Evolutionary conservation across 2,329 filamentous ascomycete species (phyloP), one percentile per base, ranked within the genome.

Genomic region (Fusarium torreyae): DNA sequence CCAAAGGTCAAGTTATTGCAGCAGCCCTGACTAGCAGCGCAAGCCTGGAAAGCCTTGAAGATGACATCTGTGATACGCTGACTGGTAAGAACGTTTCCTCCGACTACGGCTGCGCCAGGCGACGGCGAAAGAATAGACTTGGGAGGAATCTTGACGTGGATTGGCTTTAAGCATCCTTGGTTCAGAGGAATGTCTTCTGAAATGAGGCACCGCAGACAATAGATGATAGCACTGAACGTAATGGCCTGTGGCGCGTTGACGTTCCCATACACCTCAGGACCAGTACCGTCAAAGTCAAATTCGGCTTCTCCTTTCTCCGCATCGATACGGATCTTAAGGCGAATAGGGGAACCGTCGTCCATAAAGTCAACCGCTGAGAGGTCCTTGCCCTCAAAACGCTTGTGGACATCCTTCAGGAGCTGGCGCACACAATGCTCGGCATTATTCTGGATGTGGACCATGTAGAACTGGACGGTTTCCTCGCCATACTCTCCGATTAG

Each of bases 1-100:
- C 92, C 92, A 74, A 96, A 95, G 0, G 93, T 95, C 10, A 96
- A 84, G 75, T 95, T 96, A 78, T 95, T 95, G 76, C 90, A 93
- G 78, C 92, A 91, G 14, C 93, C 93, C 74, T 95, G 93, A 10
- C 87, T 90, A 14, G 93, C 93, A 5, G 92, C 92, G 67, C 91
- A 94, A 2, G 92, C 93, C 59, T 88, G 85, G 83, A 95, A 95
- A 2, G 92, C 92, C 75, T 92, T 93, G 71, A 83, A 79, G 34
- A 83, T 81, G 42, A 83, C 81, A 55, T 83, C 81, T 2, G 81
- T 83, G 53, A 83, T 81, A 17, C 81, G 78, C 62, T 83, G 81
- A 53, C 78, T 81, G 2, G 81, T 83, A 13, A 83, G 78, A 0
- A 95, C 93, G 72, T 95, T 96, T 40, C 93, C 93, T 33, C 92